Percentiles rank a stretch among this genome's conserved stretches.
These are phyloP conservation scores for Microcyclospora tardicrescens DNA, from an alignment of 2,329 filamentous ascomycete species.

Conservation along the genomic window DNA sequence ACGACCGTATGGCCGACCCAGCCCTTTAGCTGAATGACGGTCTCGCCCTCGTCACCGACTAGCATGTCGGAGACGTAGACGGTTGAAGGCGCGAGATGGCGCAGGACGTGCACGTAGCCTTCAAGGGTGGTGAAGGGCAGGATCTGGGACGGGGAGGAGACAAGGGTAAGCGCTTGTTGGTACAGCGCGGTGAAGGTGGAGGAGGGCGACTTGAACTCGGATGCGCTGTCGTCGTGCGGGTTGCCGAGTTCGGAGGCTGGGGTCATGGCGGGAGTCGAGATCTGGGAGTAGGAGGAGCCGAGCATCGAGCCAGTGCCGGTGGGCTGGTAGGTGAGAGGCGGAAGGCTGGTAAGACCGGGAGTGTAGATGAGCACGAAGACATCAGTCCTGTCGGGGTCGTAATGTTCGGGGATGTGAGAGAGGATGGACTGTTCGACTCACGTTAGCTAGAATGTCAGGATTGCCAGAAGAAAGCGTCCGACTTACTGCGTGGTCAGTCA, in stretches of 20 bases:
- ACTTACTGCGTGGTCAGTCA: conserved; percentile 70
- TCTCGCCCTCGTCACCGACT: conserved; percentile 55
- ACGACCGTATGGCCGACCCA: conserved; percentile 52
- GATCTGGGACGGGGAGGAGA: conserved; percentile 75
- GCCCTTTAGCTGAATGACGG: conserved; percentile 52
- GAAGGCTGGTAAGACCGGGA: conserved; percentile 52
- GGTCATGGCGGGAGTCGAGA: conserved; percentile 44
- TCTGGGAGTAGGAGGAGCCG: conserved; percentile 62
- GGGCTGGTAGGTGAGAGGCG: conserved; percentile 21
- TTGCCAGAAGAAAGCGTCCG: background rate
- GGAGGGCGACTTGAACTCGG: conserved; percentile 22
- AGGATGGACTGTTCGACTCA: conserved; percentile 41
- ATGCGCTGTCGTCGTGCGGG: conserved; percentile 23
- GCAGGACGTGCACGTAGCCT: conserved; percentile 75
- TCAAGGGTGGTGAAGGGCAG: conserved; percentile 76
- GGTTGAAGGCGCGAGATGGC: conserved; percentile 71
- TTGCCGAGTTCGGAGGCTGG: conserved; percentile 45
- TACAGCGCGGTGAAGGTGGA: conserved; percentile 64
- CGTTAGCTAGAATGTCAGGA: conserved; percentile 12
- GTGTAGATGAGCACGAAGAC: conserved; percentile 85
- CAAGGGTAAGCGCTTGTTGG: conserved; percentile 62
- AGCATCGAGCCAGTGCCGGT: conserved; percentile 49
- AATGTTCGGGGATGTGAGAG: conserved; percentile 70
- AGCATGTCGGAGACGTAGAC: conserved; percentile 69
- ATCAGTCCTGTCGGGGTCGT: conserved; percentile 59